These are phyloP conservation scores for Ustilago loliicola DNA, from an alignment of 1,284 basidiomycete species.

Conservation along the genomic window DNA sequence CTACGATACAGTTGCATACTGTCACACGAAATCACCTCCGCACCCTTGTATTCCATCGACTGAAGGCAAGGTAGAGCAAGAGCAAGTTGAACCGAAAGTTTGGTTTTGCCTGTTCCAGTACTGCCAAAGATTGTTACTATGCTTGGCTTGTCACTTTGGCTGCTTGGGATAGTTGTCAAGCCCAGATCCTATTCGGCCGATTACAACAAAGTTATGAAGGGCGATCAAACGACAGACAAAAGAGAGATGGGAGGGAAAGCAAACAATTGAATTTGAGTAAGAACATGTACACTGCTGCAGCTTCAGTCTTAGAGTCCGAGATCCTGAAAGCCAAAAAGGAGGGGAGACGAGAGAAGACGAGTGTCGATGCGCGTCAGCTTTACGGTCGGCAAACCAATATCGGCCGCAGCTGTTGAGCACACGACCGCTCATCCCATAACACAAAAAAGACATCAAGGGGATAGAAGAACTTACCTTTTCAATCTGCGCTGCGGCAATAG, in stretches of 20 bases:
- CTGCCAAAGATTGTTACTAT: constrained; percentile 87
- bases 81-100: constrained; percentile 89
- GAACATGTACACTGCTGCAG: neutral
- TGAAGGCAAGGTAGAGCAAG: constrained; percentile 71
- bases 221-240: neutral
- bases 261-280: constrained; percentile 12
- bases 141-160: neutral
- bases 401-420: constrained; percentile 2
- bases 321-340: constrained; percentile 31
- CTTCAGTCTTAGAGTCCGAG: constrained; percentile 29
- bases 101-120: constrained; percentile 96
- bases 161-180: no score
- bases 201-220: no score
- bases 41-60: constrained; percentile 33
- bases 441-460: neutral
- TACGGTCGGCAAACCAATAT: constrained; percentile 15
- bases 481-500: constrained; percentile 67
- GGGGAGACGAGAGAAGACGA: neutral
- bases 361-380: constrained; percentile 37
- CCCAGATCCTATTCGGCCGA: constrained; percentile 26
- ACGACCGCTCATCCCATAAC: constrained; percentile 1
- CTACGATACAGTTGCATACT: constrained; percentile 98
- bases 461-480: constrained; percentile 58
- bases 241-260: neutral
- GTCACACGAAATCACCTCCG: constrained; percentile 89